phyloP scores from a whole-genome alignment of 352 stramenopile species.

The Phytopythium chamaehyphon region DNA sequence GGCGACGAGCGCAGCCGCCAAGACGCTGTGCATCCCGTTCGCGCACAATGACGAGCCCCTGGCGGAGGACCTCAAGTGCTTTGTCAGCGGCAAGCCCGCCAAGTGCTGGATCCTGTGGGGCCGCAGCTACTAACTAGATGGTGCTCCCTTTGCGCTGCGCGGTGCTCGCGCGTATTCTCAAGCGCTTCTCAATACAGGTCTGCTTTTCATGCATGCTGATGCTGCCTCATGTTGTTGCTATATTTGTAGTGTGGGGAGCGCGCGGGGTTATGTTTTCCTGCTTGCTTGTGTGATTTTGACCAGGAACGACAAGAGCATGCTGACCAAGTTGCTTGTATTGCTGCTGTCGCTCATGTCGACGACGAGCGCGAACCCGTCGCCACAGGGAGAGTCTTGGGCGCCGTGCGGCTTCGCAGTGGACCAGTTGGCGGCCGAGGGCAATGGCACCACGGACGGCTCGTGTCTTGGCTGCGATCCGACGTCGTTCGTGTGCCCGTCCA shows the following conservation, averaged over 20 bases:
- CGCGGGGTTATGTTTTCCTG: too few species aligned
- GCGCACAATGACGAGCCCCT: constrained; percentile 89
- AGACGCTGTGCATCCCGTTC: constrained; percentile 99
- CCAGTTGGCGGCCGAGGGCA: constrained; percentile 47
- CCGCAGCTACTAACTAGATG: constrained; percentile 67
- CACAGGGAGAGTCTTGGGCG: constrained; percentile 57
- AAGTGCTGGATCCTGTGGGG: constrained; percentile 89
- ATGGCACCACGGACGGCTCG: constrained; percentile 59
- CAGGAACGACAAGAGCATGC: neutral
- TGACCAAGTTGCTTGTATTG: constrained; percentile 2
- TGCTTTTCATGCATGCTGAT: too few species aligned
- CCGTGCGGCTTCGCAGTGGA: constrained; percentile 44
- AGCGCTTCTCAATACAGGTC: too few species aligned
- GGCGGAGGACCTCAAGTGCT: constrained; percentile 94
- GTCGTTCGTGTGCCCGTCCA: constrained; percentile 45
- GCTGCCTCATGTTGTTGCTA: too few species aligned
- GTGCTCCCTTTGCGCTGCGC: neutral
- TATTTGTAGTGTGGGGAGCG: too few species aligned
- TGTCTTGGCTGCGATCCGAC: constrained; percentile 58
- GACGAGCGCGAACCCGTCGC: constrained; percentile 47
- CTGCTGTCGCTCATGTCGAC: constrained; percentile 21
- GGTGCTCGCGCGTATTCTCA: neutral
- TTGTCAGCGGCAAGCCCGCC: constrained; percentile 96
- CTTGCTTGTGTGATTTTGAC: too few species aligned
- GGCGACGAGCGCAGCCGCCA: constrained; percentile 94